Percentiles rank a stretch among this genome's conserved stretches.
Evolutionary conservation across 805 yeast species (phyloP).

Genomic region (Clavispora fructus): DNA sequence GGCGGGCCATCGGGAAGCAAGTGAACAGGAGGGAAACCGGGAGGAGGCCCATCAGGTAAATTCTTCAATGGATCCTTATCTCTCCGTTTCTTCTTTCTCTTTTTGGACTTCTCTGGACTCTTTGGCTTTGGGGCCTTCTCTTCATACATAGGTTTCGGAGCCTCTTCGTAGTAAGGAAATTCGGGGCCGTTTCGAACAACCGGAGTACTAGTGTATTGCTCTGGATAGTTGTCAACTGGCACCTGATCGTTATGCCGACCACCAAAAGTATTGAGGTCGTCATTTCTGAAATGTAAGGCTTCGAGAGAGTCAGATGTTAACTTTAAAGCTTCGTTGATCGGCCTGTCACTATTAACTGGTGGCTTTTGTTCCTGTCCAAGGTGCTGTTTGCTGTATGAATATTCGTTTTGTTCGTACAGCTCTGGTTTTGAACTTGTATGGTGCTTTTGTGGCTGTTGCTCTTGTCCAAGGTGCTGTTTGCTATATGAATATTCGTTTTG

Average conservation of each 20-base stretch:
- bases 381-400: too few relatives aligned
- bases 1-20: neutral
- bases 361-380: too few relatives aligned
- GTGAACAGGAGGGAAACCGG: neutral
- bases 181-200: neutral
- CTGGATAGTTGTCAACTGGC: neutral
- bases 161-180: neutral
- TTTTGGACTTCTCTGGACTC: conserved; percentile 5
- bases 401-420: neutral
- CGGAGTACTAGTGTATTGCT: neutral
- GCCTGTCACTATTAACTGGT: too few relatives aligned
- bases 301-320: neutral
- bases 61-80: conserved; percentile 4
- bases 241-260: neutral
- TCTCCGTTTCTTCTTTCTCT: conserved; percentile 10
- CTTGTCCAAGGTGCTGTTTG: too few relatives aligned
- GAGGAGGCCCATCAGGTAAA: conserved; percentile 8
- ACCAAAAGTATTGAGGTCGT: neutral
- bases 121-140: neutral
- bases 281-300: neutral
- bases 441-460: too few relatives aligned
- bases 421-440: neutral
- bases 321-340: too few relatives aligned
- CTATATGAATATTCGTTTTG: neutral
- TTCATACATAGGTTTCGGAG: too few relatives aligned